A percentile compares a stretch with the other conserved stretches of the same genome.
Evolutionary conservation across 768 basidiomycete species (phyloP).

Genomic region (Boletellus ananiceps): DNA sequence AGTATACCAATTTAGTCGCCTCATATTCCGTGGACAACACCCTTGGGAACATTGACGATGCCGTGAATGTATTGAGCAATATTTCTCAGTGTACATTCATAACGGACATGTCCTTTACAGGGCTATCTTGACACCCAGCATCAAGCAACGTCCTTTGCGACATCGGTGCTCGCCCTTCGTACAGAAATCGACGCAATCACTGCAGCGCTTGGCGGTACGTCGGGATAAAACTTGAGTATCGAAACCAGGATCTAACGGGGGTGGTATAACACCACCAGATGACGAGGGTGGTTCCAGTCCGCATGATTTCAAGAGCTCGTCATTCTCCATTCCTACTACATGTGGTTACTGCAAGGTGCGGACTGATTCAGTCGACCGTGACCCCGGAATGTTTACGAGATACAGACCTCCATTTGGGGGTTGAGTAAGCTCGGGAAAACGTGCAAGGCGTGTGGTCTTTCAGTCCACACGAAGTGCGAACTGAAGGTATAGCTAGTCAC

Average conservation of each 20-base stretch:
- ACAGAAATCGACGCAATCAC: constrained; percentile 63
- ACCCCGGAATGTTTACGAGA: constrained; percentile 3
- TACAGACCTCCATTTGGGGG: constrained; percentile 80
- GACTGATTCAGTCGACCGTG: not conserved
- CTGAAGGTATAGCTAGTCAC: constrained; percentile 53
- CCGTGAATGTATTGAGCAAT: constrained; percentile 16
- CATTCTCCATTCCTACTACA: constrained; percentile 80
- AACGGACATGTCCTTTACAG: constrained; percentile 33
- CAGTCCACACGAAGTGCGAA: constrained; percentile 83
- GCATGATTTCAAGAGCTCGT: constrained; percentile 79
- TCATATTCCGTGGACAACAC: constrained; percentile 45
- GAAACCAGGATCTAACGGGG: constrained; percentile 6
- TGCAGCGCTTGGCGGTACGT: constrained; percentile 59
- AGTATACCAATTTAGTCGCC: constrained; percentile 42
- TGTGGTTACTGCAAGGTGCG: constrained; percentile 79
- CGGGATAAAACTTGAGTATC: not conserved
- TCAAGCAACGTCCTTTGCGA: constrained; percentile 49
- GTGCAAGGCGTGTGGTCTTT: constrained; percentile 70
- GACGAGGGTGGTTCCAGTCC: constrained; percentile 69
- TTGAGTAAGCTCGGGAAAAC: constrained; percentile 84
- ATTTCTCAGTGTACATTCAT: not conserved
- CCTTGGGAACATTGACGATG: constrained; percentile 49
- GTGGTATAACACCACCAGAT: constrained; percentile 37
- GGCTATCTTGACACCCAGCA: constrained; percentile 60
- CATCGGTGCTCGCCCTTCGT: constrained; percentile 52